Percentiles rank a stretch among this genome's conserved stretches.
phyloP scores from a whole-genome alignment of 169 alveolate species.

The Plasmodium berghei region DNA sequence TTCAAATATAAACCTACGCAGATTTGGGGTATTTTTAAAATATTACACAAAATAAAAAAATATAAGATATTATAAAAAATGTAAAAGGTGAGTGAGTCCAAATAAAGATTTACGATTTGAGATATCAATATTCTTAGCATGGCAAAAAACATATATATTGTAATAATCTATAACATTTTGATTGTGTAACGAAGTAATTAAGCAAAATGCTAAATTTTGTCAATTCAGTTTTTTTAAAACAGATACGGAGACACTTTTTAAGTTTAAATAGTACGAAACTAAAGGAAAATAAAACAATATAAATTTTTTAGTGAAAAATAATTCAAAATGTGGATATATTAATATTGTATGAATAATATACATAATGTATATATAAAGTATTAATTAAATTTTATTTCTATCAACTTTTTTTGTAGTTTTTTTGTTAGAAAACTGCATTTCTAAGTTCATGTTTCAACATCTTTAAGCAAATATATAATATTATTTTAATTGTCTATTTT shows the following conservation, averaged over 20 bases:
- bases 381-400: neutral
- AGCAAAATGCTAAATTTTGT: constrained; percentile 6
- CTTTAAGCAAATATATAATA: neutral
- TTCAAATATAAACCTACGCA: too few species aligned
- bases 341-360: neutral
- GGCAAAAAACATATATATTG: too few species aligned
- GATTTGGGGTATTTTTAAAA: neutral
- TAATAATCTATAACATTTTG: neutral
- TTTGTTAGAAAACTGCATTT: neutral
- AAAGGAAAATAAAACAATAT: constrained; percentile 2
- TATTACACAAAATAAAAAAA: neutral
- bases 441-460: neutral
- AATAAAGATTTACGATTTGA: neutral
- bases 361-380: neutral
- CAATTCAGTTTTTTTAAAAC: neutral
- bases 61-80: neutral
- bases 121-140: too few species aligned
- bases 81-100: neutral
- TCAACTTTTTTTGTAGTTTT: neutral
- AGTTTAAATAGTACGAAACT: constrained; percentile 9
- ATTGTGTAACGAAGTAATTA: neutral
- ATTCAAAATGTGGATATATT: neutral
- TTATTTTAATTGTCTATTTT: constrained; percentile 7
- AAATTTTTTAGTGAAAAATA: neutral
- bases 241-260: constrained; percentile 7